These are phyloP conservation scores for Penicillium rolfsii DNA, from an alignment of 2,329 filamentous ascomycete species.

Conservation along the genomic window DNA sequence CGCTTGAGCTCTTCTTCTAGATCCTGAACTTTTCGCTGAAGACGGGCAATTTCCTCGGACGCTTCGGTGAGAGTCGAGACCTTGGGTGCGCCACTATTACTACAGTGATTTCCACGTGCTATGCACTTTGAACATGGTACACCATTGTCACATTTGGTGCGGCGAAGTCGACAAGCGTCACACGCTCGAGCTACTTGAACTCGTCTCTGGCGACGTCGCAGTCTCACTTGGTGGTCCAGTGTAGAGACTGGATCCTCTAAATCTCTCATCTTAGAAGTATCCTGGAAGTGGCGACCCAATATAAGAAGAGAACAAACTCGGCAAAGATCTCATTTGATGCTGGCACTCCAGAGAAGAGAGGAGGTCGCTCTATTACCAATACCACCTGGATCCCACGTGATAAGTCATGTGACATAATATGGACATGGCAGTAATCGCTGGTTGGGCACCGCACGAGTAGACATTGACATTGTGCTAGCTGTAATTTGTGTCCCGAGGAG, in stretches of 20 bases:
- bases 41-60: not conserved
- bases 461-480: too few relatives aligned
- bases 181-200: constrained; percentile 9
- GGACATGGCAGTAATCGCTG: too few relatives aligned
- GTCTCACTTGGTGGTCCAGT: not conserved
- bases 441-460: too few relatives aligned
- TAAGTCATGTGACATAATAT: too few relatives aligned
- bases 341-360: not conserved
- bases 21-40: not conserved
- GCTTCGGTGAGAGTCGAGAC: not conserved
- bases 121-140: constrained; percentile 9
- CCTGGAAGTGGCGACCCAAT: not conserved
- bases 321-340: not conserved
- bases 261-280: not conserved
- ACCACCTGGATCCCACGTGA: too few relatives aligned
- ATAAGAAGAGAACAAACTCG: not conserved
- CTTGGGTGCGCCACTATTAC: not conserved
- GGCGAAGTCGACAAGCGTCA: constrained; percentile 9
- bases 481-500: not conserved
- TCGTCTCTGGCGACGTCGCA: constrained; percentile 6
- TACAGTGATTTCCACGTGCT: not conserved
- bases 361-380: not conserved
- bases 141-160: constrained; percentile 10
- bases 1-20: not conserved
- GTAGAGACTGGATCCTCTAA: not conserved